phyloP scores from a whole-genome alignment of 768 basidiomycete species.

The Lactarius sp. region DNA sequence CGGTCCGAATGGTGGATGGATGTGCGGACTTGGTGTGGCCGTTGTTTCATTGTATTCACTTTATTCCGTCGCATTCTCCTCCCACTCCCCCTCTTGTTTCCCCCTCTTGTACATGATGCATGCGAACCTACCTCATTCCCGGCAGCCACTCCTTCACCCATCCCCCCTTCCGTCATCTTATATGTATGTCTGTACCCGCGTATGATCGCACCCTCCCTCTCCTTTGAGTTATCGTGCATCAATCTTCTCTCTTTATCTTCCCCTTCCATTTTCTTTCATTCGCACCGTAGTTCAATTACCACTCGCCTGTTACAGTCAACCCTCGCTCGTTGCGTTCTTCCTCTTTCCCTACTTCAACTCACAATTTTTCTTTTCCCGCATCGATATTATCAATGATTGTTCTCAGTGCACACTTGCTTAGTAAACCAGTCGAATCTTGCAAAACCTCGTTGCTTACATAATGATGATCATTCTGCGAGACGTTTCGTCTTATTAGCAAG shows the following conservation, averaged over 20 bases:
- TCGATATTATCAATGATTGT: conserved; percentile 19
- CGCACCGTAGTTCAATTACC: neutral
- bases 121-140: neutral
- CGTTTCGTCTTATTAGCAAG: neutral
- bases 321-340: conserved; percentile 1
- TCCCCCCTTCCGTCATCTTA: neutral
- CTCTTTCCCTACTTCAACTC: conserved; percentile 7
- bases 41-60: neutral
- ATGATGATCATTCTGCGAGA: neutral
- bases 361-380: conserved; percentile 10
- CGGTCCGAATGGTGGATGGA: neutral
- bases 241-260: conserved; percentile 2
- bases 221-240: neutral
- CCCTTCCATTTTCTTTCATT: neutral
- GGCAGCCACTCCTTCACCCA: neutral
- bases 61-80: neutral
- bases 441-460: neutral
- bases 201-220: neutral
- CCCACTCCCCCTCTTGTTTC: too few species aligned
- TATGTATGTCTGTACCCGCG: conserved; percentile 16
- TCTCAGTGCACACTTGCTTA: conserved; percentile 16
- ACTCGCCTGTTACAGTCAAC: neutral
- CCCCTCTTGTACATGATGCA: neutral
- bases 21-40: neutral
- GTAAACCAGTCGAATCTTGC: neutral